These are phyloP conservation scores for Lasiodiplodia theobromae DNA, from an alignment of 2,329 filamentous ascomycete genomes.

Conservation along the genomic window DNA sequence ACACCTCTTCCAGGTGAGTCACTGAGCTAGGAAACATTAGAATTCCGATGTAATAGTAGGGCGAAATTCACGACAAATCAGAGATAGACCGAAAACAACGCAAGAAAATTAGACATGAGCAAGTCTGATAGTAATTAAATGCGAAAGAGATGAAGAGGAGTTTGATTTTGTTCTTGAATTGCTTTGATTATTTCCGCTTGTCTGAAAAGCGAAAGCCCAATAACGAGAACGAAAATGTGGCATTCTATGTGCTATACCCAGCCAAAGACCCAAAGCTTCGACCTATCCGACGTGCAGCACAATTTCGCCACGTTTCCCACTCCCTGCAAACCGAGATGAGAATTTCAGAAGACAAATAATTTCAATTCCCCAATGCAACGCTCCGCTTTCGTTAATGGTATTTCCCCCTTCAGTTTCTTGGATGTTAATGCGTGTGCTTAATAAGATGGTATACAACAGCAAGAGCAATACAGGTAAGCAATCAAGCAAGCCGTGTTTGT, in stretches of 20 bases:
- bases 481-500: not conserved
- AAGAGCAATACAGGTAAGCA: slow-evolving; percentile 1
- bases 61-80: too few species aligned
- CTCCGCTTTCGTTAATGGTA: not conserved
- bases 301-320: not conserved
- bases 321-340: too few species aligned
- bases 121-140: not conserved
- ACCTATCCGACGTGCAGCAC: not conserved
- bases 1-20: too few species aligned
- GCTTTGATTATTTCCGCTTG: not conserved
- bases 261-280: not conserved
- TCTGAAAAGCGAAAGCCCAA: not conserved
- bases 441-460: slow-evolving; percentile 17
- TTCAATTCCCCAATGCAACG: not conserved
- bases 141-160: not conserved
- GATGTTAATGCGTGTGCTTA: not conserved
- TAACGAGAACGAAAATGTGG: not conserved
- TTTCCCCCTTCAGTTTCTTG: not conserved
- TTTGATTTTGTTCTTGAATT: not conserved
- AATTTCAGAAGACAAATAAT: not conserved
- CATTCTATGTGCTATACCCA: not conserved
- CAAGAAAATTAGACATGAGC: too few species aligned
- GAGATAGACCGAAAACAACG: too few species aligned
- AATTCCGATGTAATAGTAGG: too few species aligned
- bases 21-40: too few species aligned